phyloP scores from a whole-genome alignment of 1,284 basidiomycete genomes.

The Megacollybia platyphylla region DNA sequence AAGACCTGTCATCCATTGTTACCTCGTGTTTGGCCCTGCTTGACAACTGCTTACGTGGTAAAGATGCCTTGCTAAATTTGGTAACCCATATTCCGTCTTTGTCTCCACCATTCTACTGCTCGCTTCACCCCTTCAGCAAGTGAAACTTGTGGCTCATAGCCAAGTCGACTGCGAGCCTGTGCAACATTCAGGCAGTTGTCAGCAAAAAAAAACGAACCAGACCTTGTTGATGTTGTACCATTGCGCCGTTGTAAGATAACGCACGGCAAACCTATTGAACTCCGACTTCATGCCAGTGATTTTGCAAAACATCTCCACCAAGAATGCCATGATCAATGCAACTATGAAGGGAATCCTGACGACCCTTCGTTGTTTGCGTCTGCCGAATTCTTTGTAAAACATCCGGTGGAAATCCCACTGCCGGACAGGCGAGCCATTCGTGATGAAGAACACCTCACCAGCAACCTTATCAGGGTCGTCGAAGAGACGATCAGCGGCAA shows the following conservation, averaged over 20 bases:
- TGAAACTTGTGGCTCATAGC: conserved; percentile 9
- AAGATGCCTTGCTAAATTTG: too few species aligned
- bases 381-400: conserved; percentile 9
- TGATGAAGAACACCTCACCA: conserved; percentile 13
- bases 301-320: conserved; percentile 2
- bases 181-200: neutral
- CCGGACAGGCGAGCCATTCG: conserved; percentile 11
- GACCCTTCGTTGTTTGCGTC: conserved; percentile 7
- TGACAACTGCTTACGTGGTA: too few species aligned
- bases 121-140: conserved; percentile 8
- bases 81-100: neutral
- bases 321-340: conserved; percentile 8
- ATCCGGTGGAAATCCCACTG: conserved; percentile 9
- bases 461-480: conserved; percentile 8
- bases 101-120: conserved; percentile 2
- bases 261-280: conserved; percentile 1
- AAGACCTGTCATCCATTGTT: too few species aligned
- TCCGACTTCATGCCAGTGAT: too few species aligned
- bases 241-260: conserved; percentile 7
- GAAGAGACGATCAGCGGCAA: conserved; percentile 10
- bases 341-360: conserved; percentile 6
- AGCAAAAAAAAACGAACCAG: neutral
- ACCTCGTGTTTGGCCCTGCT: too few species aligned
- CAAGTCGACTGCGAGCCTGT: conserved; percentile 7
- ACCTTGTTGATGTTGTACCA: conserved; percentile 13